Percentiles rank a stretch among this genome's conserved stretches.
These are phyloP conservation scores for Amphicarpaea edgeworthii DNA, from an alignment of 306 rosid genomes.

Conservation along the genomic window DNA sequence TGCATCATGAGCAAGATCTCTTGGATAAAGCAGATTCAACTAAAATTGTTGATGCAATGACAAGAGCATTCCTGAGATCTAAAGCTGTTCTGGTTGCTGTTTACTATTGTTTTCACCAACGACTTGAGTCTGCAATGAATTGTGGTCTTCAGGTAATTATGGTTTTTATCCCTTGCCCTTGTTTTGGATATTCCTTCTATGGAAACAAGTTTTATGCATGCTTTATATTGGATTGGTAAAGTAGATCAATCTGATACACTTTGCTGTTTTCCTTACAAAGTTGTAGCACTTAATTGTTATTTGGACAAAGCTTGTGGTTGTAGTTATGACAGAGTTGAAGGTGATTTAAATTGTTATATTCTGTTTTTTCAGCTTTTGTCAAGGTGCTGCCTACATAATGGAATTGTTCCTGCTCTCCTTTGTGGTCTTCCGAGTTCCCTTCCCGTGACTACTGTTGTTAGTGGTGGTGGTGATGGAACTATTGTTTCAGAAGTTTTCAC, in stretches of 20 bases:
- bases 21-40: conserved; percentile 62
- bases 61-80: conserved; percentile 77
- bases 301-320: conserved; percentile 23
- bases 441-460: conserved; percentile 89
- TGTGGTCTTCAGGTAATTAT: conserved; percentile 81
- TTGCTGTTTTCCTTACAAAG: not conserved
- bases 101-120: conserved; percentile 86
- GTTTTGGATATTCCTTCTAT: conserved; percentile 25
- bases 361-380: conserved; percentile 72
- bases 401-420: conserved; percentile 75
- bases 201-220: conserved; percentile 10
- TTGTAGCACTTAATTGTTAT: conserved; percentile 25
- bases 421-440: conserved; percentile 92
- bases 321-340: not conserved
- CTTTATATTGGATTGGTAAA: conserved; percentile 15
- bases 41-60: conserved; percentile 74
- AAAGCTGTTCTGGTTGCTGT: conserved; percentile 86
- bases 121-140: conserved; percentile 74
- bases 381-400: conserved; percentile 81
- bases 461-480: conserved; percentile 96
- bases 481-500: conserved; percentile 83
- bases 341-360: conserved; percentile 19
- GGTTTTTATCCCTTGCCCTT: conserved; percentile 25
- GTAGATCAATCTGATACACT: not conserved
- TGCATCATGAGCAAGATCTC: conserved; percentile 62